A percentile compares a stretch with the other conserved stretches of the same genome.
These are phyloP conservation scores for Nitzschia palea DNA, from an alignment of 108 stramenopile genomes.

Conservation along the genomic window DNA sequence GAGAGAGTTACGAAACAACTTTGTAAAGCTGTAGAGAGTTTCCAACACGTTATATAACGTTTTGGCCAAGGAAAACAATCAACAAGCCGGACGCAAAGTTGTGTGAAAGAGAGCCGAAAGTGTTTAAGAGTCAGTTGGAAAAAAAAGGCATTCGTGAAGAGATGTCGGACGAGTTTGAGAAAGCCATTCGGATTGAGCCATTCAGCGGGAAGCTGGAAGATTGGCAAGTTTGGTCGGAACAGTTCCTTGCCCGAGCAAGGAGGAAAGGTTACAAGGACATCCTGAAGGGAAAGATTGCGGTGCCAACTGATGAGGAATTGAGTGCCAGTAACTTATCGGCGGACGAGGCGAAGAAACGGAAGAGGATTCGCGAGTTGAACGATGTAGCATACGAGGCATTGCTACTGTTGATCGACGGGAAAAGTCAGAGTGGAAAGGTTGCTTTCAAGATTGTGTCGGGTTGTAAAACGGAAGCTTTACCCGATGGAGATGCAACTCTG, in stretches of 20 bases:
- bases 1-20: too few species aligned
- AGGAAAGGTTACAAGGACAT: not conserved
- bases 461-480: not conserved
- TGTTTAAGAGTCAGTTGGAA: too few species aligned
- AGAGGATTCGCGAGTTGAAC: not conserved
- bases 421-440: not conserved
- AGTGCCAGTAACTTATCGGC: not conserved
- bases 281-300: not conserved
- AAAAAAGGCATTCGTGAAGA: too few species aligned
- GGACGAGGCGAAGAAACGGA: not conserved
- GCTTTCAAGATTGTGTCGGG: not conserved
- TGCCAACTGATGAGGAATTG: not conserved
- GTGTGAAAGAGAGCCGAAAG: too few species aligned
- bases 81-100: too few species aligned
- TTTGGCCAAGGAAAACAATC: too few species aligned
- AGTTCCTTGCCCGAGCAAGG: not conserved
- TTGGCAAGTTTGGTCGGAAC: not conserved
- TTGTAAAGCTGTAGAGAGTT: too few species aligned
- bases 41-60: too few species aligned
- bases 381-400: not conserved
- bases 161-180: not conserved
- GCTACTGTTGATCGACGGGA: not conserved
- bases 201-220: not conserved
- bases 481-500: not conserved
- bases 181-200: not conserved